These are phyloP conservation scores for Candida sithepensis DNA, from an alignment of 805 yeast genomes.

Conservation along the genomic window DNA sequence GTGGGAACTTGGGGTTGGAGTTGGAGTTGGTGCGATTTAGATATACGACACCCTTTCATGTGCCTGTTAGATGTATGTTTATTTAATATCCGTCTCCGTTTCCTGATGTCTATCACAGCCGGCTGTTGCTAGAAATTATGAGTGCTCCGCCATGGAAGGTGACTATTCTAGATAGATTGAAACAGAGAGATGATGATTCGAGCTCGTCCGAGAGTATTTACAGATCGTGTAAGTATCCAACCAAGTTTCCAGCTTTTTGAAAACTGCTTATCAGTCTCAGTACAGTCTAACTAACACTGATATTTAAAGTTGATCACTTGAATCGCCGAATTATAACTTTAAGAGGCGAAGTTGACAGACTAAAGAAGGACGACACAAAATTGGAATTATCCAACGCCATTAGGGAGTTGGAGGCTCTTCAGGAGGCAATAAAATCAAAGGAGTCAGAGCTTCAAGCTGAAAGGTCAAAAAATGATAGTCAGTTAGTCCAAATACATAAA, in stretches of 20 bases:
- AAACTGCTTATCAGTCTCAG: background rate
- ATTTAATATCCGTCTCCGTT: no score
- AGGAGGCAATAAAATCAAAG: constrained; percentile 5
- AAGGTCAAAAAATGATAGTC: constrained; percentile 4
- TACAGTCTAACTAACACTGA: background rate
- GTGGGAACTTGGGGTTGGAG: no score
- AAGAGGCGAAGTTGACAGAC: constrained; percentile 12
- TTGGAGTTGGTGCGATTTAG: no score
- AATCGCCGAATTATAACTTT: constrained; percentile 7
- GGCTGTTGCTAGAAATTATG: background rate
- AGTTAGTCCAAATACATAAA: constrained; percentile 6
- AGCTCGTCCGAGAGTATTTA: constrained; percentile 11
- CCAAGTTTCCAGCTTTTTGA: background rate
- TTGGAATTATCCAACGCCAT: constrained; percentile 12
- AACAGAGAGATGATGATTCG: constrained; percentile 16
- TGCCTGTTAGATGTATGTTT: no score
- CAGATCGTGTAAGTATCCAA: constrained; percentile 20
- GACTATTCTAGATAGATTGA: constrained; percentile 15
- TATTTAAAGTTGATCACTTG: constrained; percentile 13
- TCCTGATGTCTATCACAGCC: no score
- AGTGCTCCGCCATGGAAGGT: constrained; percentile 22
- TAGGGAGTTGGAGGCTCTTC: constrained; percentile 5
- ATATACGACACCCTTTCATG: no score
- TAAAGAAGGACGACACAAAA: constrained; percentile 15
- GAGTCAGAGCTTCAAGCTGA: constrained; percentile 8